phyloP scores from a whole-genome alignment of 768 basidiomycete species.

The Chiua virens region DNA sequence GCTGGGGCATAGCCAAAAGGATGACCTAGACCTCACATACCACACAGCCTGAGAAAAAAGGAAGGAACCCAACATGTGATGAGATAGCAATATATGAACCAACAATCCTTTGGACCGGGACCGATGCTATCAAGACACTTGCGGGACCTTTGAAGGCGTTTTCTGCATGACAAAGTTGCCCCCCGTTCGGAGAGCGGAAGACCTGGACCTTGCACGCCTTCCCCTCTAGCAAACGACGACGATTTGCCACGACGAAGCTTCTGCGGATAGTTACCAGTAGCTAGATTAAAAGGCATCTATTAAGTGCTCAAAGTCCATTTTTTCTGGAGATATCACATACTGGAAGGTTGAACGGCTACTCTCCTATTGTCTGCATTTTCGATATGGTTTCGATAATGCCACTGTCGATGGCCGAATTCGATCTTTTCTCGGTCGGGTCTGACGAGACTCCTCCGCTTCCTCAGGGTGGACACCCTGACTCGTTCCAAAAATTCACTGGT shows the following conservation, averaged over 20 bases:
- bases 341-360: conserved; percentile 76
- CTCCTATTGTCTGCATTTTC: conserved; percentile 69
- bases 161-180: conserved; percentile 55
- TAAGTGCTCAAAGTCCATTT: background rate
- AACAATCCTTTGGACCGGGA: conserved; percentile 88
- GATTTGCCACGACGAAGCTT: conserved; percentile 82
- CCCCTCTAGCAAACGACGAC: conserved; percentile 83
- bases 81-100: conserved; percentile 93
- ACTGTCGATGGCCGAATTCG: conserved; percentile 90
- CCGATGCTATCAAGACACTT: conserved; percentile 70
- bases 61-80: conserved; percentile 81
- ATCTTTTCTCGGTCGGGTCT: conserved; percentile 94
- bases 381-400: conserved; percentile 90
- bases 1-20: background rate
- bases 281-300: conserved; percentile 32
- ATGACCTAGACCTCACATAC: conserved; percentile 44
- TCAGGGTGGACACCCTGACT: conserved; percentile 45
- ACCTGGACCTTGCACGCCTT: conserved; percentile 90
- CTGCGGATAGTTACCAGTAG: conserved; percentile 77
- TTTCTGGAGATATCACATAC: conserved; percentile 38
- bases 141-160: conserved; percentile 36
- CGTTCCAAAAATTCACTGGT: conserved; percentile 40
- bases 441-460: conserved; percentile 89
- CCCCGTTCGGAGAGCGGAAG: conserved; percentile 86
- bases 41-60: conserved; percentile 72